These are phyloP conservation scores for Arctium minus DNA, from an alignment of 129 eudicot genomes.

Conservation along the genomic window DNA sequence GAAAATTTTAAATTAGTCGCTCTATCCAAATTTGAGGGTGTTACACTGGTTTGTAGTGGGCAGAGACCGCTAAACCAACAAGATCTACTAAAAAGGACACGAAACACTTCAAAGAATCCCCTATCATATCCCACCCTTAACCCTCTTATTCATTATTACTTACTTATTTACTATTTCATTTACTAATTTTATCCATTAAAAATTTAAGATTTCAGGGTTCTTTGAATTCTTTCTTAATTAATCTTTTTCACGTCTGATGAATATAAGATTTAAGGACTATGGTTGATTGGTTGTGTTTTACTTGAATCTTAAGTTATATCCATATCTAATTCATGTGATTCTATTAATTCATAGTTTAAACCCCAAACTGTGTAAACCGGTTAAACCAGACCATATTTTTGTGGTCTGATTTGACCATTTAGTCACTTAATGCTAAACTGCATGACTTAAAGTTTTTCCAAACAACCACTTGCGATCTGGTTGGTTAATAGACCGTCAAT, in stretches of 20 bases:
- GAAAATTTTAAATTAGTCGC: no score
- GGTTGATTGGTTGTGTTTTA: neutral
- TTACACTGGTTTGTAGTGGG: no score
- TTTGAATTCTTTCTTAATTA: neutral
- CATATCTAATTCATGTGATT: neutral
- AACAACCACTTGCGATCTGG: neutral
- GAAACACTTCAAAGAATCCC: no score
- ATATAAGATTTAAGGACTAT: neutral
- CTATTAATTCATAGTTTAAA: neutral
- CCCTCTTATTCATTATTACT: no score
- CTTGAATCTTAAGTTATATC: neutral
- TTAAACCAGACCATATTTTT: neutral
- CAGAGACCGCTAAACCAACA: no score
- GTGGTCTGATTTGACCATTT: neutral
- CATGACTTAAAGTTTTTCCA: neutral
- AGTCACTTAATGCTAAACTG: neutral
- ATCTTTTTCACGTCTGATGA: no score
- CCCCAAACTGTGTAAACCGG: neutral
- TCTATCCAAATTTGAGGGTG: no score
- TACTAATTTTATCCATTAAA: no score
- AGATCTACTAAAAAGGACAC: no score
- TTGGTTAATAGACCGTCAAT: neutral
- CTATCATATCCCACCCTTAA: no score
- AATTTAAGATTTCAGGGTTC: no score
- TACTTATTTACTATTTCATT: no score